Evolutionary conservation across 805 yeast genomes (phyloP).

Genomic region (Candida pini): DNA sequence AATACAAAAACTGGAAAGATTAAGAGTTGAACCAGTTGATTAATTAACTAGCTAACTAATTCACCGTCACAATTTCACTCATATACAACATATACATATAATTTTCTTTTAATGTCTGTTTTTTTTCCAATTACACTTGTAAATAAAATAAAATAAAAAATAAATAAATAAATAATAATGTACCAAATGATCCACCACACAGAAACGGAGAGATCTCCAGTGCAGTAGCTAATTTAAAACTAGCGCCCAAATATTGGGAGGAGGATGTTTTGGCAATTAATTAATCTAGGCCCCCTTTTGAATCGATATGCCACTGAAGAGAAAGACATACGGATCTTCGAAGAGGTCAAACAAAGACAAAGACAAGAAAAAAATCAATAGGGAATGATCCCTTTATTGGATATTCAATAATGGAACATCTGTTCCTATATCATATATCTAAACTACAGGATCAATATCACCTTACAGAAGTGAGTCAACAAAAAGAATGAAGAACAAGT

Average conservation of each 20-base stretch:
- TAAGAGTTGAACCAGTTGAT: conserved; percentile 18
- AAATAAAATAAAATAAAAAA: too few species aligned
- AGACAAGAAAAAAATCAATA: too few species aligned
- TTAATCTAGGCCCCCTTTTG: conserved; percentile 44
- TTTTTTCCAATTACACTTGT: too few species aligned
- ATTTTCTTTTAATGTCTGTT: background rate
- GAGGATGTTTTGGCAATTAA: conserved; percentile 5
- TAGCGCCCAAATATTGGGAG: too few species aligned
- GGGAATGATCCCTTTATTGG: too few species aligned
- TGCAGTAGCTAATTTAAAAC: too few species aligned
- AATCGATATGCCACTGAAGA: conserved; percentile 37
- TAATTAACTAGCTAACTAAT: conserved; percentile 5
- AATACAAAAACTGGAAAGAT: conserved; percentile 14
- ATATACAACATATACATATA: background rate
- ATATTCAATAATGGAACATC: too few species aligned
- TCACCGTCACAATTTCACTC: background rate
- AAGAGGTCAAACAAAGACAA: conserved; percentile 34
- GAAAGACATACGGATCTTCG: conserved; percentile 40
- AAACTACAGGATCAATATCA: too few species aligned
- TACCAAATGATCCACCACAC: too few species aligned
- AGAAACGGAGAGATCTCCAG: conserved; percentile 2
- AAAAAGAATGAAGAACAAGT: too few species aligned
- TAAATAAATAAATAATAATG: conserved; percentile 4
- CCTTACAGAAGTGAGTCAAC: too few species aligned
- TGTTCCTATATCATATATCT: too few species aligned